Conservation (phyloP, 2,329 filamentous ascomycete genomes). For the Aureobasidium sp. region DNA sequence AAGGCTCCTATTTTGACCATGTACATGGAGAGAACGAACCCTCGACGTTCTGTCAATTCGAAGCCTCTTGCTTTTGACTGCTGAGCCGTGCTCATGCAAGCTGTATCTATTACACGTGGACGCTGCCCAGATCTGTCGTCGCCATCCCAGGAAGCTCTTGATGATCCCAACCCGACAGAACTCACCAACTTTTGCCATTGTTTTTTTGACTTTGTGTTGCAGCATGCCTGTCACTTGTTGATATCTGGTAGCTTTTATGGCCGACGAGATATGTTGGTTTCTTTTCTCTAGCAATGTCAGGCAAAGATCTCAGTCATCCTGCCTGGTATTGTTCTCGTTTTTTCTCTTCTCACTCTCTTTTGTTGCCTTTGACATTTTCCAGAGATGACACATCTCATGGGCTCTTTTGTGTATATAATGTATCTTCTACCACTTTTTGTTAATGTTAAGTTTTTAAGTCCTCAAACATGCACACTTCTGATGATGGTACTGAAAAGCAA, state of each 20-base stretch:
- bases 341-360: constrained; percentile 7
- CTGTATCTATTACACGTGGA: background rate
- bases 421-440: constrained; percentile 3
- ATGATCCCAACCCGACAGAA: background rate
- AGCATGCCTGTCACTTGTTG: background rate
- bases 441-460: background rate
- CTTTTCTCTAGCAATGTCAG: background rate
- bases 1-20: background rate
- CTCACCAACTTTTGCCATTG: background rate
- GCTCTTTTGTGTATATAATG: constrained; percentile 6
- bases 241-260: background rate
- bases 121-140: background rate
- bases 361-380: background rate
- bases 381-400: background rate
- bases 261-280: background rate
- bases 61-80: background rate
- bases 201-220: background rate
- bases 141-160: background rate
- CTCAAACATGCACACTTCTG: background rate
- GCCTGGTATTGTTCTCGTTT: background rate
- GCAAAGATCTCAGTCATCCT: background rate
- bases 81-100: constrained; percentile 8
- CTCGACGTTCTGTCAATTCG: background rate
- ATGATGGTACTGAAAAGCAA: background rate
- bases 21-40: background rate